phyloP scores from a whole-genome alignment of 2,329 filamentous ascomycete genomes.

The Aspergillus viridinutans region DNA sequence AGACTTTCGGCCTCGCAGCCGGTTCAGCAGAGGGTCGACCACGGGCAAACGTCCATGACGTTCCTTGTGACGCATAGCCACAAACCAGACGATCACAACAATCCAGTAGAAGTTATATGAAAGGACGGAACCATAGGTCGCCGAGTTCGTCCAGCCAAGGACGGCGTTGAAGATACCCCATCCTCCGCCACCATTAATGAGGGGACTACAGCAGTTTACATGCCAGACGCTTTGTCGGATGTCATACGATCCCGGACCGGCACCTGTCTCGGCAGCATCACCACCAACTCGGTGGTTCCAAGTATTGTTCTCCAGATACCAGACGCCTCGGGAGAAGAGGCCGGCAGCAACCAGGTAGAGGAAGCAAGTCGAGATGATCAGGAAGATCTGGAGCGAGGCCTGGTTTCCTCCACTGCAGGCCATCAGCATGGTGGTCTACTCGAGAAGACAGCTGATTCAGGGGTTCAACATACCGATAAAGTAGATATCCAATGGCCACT shows the following conservation, averaged over 20 bases:
- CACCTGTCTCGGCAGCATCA: constrained; percentile 58
- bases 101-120: constrained; percentile 89
- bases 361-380: constrained; percentile 74
- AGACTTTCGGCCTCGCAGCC: background rate
- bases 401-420: constrained; percentile 52
- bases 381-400: constrained; percentile 66
- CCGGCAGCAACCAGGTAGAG: constrained; percentile 80
- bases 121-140: constrained; percentile 81
- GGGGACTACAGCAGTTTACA: constrained; percentile 76
- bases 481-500: constrained; percentile 61
- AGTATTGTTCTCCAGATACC: constrained; percentile 64
- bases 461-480: constrained; percentile 64
- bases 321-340: constrained; percentile 71
- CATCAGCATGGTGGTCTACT: background rate
- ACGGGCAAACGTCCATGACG: constrained; percentile 33
- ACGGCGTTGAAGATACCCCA: constrained; percentile 88
- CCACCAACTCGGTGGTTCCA: constrained; percentile 59
- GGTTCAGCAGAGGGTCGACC: background rate
- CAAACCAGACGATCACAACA: constrained; percentile 61
- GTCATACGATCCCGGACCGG: constrained; percentile 73
- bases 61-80: constrained; percentile 65
- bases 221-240: constrained; percentile 77
- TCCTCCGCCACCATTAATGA: constrained; percentile 66
- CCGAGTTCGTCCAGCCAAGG: constrained; percentile 83
- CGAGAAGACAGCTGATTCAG: background rate